Percentiles rank a stretch among this genome's conserved stretches.
Conservation (phyloP, 768 basidiomycete species). For the Suillus subluteus region DNA sequence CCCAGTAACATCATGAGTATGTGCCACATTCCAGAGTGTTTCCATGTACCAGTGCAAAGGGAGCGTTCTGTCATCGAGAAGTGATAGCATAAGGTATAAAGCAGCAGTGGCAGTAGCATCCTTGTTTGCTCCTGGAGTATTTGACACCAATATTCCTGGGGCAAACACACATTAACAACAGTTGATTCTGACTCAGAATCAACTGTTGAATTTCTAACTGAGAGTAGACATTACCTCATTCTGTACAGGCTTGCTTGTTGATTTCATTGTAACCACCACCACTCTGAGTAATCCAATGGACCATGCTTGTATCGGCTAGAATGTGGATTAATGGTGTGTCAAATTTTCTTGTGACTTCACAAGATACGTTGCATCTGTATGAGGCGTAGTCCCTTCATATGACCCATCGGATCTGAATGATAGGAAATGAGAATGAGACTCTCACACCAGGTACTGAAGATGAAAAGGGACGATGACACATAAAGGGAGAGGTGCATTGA, state of each 20-base stretch:
- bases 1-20: conserved; percentile 61
- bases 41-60: conserved; percentile 59
- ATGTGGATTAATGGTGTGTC: conserved; percentile 72
- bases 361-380: conserved; percentile 72
- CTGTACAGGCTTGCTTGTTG: conserved; percentile 71
- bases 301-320: conserved; percentile 52
- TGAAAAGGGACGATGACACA: neutral
- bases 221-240: conserved; percentile 50
- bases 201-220: conserved; percentile 11
- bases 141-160: conserved; percentile 42
- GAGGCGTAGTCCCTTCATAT: conserved; percentile 72
- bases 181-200: neutral
- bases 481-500: too few relatives aligned
- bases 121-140: conserved; percentile 84
- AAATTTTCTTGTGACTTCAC: conserved; percentile 50
- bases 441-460: conserved; percentile 52
- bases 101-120: conserved; percentile 86
- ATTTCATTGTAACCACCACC: conserved; percentile 88
- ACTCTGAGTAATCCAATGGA: conserved; percentile 86
- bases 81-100: conserved; percentile 39
- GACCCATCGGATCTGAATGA: conserved; percentile 65
- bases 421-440: conserved; percentile 65
- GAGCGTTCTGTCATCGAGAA: conserved; percentile 63
- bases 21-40: conserved; percentile 49
- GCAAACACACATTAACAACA: neutral